These are phyloP conservation scores for Calamus simplicifolius DNA, from an alignment of 176 grass and related monocot genomes.

Conservation along the genomic window DNA sequence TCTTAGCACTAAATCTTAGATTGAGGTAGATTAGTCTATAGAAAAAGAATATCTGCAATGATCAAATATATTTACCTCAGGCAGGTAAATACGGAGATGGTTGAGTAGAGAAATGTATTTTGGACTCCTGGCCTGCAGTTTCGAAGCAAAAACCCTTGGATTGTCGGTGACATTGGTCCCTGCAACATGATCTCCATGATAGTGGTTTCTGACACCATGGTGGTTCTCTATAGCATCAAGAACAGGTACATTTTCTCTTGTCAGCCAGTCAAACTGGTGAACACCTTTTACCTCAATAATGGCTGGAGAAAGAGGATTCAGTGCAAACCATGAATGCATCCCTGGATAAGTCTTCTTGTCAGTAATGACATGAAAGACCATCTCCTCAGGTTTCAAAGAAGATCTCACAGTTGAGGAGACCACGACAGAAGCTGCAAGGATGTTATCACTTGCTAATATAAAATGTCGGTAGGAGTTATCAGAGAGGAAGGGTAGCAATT, in stretches of 20 bases:
- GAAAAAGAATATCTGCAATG: no score
- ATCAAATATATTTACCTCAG: conserved; percentile 46
- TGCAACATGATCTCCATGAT: conserved; percentile 74
- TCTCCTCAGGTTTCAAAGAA: conserved; percentile 54
- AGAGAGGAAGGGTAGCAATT: conserved; percentile 77
- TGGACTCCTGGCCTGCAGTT: conserved; percentile 83
- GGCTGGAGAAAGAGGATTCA: conserved; percentile 77
- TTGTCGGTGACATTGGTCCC: conserved; percentile 54
- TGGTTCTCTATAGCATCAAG: conserved; percentile 89
- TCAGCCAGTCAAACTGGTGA: conserved; percentile 94
- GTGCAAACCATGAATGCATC: conserved; percentile 98
- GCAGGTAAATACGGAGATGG: conserved; percentile 93
- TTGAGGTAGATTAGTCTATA: no score
- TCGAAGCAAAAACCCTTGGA: conserved; percentile 82
- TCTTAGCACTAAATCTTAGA: no score
- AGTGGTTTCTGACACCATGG: conserved; percentile 71
- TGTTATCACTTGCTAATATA: conserved; percentile 86
- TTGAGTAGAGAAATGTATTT: conserved; percentile 94
- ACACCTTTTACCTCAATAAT: conserved; percentile 93
- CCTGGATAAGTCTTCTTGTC: conserved; percentile 95
- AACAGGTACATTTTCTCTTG: conserved; percentile 90
- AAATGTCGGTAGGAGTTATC: conserved; percentile 84
- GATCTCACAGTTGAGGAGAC: conserved; percentile 63
- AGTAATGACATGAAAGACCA: conserved; percentile 90
- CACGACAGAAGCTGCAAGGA: conserved; percentile 88